These are phyloP conservation scores for Gossypium turneri DNA, from an alignment of 345 rosid genomes.

Conservation along the genomic window DNA sequence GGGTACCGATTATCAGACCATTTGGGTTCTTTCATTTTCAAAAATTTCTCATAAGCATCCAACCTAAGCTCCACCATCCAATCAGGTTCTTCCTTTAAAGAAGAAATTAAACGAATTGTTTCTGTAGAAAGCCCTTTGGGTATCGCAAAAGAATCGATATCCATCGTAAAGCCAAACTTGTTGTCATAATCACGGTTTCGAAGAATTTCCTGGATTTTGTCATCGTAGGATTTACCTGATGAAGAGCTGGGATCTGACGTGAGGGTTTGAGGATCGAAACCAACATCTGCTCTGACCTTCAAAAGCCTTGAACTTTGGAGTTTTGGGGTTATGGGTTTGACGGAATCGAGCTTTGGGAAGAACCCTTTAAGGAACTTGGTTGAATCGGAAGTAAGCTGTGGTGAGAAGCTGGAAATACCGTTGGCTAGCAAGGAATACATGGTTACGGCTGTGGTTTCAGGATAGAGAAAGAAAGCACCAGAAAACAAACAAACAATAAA, in stretches of 20 bases:
- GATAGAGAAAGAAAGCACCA: neutral
- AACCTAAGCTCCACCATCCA: slow-evolving; percentile 89
- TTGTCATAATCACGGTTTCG: slow-evolving; percentile 62
- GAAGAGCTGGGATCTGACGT: slow-evolving; percentile 27
- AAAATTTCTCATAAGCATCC: slow-evolving; percentile 68
- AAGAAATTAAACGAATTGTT: slow-evolving; percentile 59
- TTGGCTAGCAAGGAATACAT: slow-evolving; percentile 45
- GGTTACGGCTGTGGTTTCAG: slow-evolving; percentile 14
- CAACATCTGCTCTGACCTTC: slow-evolving; percentile 44
- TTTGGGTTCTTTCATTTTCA: slow-evolving; percentile 62
- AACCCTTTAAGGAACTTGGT: slow-evolving; percentile 27
- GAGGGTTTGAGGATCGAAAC: slow-evolving; percentile 33
- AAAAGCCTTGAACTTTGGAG: slow-evolving; percentile 21
- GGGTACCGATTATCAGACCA: slow-evolving; percentile 90
- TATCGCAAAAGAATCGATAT: slow-evolving; percentile 73
- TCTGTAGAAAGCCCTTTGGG: slow-evolving; percentile 79
- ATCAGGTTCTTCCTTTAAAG: slow-evolving; percentile 71
- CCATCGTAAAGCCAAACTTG: slow-evolving; percentile 68
- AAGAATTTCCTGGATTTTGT: slow-evolving; percentile 63
- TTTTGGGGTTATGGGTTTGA: slow-evolving; percentile 25
- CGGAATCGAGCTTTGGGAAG: slow-evolving; percentile 30
- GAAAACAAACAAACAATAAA: neutral
- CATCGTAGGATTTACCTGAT: slow-evolving; percentile 53
- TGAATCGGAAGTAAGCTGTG: slow-evolving; percentile 28
- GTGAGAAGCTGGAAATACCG: slow-evolving; percentile 39